Conservation (phyloP, 129 eudicot genomes). For the Lactuca saligna region DNA sequence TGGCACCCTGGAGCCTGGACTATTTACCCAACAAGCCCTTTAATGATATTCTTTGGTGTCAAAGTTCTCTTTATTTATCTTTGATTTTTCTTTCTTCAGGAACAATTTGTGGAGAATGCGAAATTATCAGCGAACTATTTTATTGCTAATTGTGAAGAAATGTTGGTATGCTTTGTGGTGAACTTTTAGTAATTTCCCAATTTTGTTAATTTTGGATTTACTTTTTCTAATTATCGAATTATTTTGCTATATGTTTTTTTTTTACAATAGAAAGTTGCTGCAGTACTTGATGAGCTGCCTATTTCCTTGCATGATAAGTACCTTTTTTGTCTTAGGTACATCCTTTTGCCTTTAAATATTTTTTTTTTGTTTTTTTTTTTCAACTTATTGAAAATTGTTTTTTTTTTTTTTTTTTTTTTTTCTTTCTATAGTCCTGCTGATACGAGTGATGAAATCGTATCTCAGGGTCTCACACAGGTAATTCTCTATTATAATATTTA, state of each 20-base stretch:
- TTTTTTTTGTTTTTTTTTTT: constrained; percentile 8
- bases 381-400: constrained; percentile 17
- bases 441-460: constrained; percentile 78
- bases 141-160: constrained; percentile 65
- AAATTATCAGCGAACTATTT: constrained; percentile 80
- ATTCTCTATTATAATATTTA: constrained; percentile 13
- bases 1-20: background rate
- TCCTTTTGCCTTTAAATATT: constrained; percentile 1
- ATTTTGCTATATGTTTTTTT: constrained; percentile 11
- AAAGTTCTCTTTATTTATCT: no score
- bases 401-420: constrained; percentile 7
- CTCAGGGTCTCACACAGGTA: constrained; percentile 94
- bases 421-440: constrained; percentile 78
- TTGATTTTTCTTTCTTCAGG: constrained; percentile 39
- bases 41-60: background rate
- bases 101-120: constrained; percentile 76
- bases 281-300: constrained; percentile 87
- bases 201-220: constrained; percentile 5
- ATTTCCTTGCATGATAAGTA: constrained; percentile 79
- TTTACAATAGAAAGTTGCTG: constrained; percentile 82
- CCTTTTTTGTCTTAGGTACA: constrained; percentile 81
- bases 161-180: constrained; percentile 60
- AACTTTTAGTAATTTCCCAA: constrained; percentile 6
- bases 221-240: background rate
- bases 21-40: constrained; percentile 1